Base-by-base conservation (phyloP, 805 yeast genomes). In the Barnettozyma wickerhamii region DNA sequence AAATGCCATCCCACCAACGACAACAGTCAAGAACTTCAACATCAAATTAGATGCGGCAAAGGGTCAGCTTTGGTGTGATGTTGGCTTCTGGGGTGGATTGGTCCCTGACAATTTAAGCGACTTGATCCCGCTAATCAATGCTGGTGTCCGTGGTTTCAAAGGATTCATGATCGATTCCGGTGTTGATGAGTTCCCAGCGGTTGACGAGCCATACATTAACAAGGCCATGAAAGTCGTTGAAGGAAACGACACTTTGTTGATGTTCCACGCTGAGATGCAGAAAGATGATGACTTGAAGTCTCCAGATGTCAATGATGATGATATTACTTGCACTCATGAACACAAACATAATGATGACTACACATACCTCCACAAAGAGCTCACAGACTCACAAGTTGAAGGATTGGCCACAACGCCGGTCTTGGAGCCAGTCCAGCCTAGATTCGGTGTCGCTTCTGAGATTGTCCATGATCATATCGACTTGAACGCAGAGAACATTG, bases 61-160 rank as follows among this genome's bases (percentile, higher is more conserved):
- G 46, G 83, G 79, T 40, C 84, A 90, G 62, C 74, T 87, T 43
- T 90, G 95, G 95, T 93, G 86, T 26, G 96, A 90, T 58, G 86
- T 84, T 7, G 97, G 89, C 0, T 89, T 91, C 59, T 91, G 97
- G 97, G 98, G 97, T 38, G 98, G 97, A 1, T 67, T 90, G 45
- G 77, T 90, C 30, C 98, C 98, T 7, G 74, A 71, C 45, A 90
- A 90, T 60, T 56, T 83, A 41, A 64, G 70, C 10, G 80, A 86
- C 51, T 68, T 90, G 49, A 67, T 72, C 18, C 95, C 96, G 0
- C 71, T 90, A 55, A 80, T 89, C 45, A 64, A 79, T 42, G 79
- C 85, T 47, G 98, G 98, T 36, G 96, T 91, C 6, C 71, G 96
- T 33, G 98, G 98, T 1, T 90, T 90, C 68, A 90, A 90, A 60